Conservation (phyloP, 1,139 yeast species). For the Geotrichum restrictum region DNA sequence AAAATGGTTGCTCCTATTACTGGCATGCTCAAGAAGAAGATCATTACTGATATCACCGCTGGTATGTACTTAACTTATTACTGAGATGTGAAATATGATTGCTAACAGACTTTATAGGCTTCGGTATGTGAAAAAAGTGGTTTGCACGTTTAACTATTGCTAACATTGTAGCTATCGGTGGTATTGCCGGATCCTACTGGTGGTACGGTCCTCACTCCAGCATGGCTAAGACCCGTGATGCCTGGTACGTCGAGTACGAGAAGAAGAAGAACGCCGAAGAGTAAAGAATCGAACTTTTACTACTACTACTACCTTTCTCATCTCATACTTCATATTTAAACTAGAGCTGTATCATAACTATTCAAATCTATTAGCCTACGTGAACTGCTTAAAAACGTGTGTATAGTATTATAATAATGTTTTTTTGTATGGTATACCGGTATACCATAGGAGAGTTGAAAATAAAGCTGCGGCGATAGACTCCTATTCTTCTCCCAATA, state of each 20-base stretch:
- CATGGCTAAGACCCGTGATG: conserved; percentile 70
- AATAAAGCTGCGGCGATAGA: neutral
- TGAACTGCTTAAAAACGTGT: neutral
- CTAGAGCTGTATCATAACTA: neutral
- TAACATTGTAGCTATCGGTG: conserved; percentile 42
- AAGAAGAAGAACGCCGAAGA: conserved; percentile 66
- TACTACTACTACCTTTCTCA: neutral
- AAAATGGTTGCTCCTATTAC: conserved; percentile 86
- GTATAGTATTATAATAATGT: neutral
- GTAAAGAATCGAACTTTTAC: conserved; percentile 29
- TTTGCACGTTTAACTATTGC: neutral
- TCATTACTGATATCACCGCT: conserved; percentile 71
- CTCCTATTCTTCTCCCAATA: neutral
- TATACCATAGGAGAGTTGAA: neutral
- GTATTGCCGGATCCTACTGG: conserved; percentile 57
- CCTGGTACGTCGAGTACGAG: conserved; percentile 73
- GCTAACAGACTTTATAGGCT: conserved; percentile 26
- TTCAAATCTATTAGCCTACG: neutral
- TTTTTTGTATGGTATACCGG: neutral
- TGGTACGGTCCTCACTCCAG: conserved; percentile 76
- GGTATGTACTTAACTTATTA: conserved; percentile 5
- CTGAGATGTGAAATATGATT: neutral
- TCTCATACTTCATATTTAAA: neutral
- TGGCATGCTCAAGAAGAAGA: conserved; percentile 78
- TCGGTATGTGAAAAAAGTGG: conserved; percentile 38